Evolutionary conservation across 2,329 filamentous ascomycete genomes (phyloP), one percentile per base, ranked within the genome.

Genomic region (Pestalotiopsis sp.): DNA sequence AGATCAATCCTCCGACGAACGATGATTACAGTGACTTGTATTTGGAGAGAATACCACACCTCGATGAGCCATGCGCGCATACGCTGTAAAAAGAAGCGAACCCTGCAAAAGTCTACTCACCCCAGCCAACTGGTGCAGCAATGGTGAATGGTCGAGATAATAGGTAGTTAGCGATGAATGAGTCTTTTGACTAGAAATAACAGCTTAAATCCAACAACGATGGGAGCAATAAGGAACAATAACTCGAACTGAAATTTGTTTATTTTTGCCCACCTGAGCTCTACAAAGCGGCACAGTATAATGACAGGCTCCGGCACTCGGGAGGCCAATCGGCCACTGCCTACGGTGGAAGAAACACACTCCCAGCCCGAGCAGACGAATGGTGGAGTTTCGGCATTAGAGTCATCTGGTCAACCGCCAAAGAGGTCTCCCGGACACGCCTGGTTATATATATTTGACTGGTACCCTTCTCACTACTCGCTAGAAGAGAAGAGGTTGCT

Each of bases 361-460:
- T 9, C 17, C 31, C 5, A 23, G 17, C 2, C 11, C 5, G 3
- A 20, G 13, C 25, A 45, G 39, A 17, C 38, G 12, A 27, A 52
- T 6, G 17, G 20, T 4, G 60, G 1, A 31, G 41, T 20, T 14
- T 3, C 20, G 7, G 23, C 9, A 11, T 38, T 20, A 25, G 13
- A 20, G 9, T 64, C 39, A 11, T 63, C 38, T 36, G 23, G 1
- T 49, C n/a, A 20, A n/a, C 61, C 20, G 14, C 6, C 11, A 1
- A 20, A 20, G 9, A 64, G 31, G 20, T 61, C 59, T 11, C 25
- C 39, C 11, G 49, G 27, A 49, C 63, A 45, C 12, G 66, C 66
- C 27, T 68, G 66, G 66, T 13, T 68, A 4, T 68, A 68, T n/a
- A 64, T 68, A 7, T 68, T 68, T 45, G 60, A 68, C 59, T 78